Base-by-base conservation (phyloP, 2,329 filamentous ascomycete genomes). In the Diaporthe amygdali region DNA sequence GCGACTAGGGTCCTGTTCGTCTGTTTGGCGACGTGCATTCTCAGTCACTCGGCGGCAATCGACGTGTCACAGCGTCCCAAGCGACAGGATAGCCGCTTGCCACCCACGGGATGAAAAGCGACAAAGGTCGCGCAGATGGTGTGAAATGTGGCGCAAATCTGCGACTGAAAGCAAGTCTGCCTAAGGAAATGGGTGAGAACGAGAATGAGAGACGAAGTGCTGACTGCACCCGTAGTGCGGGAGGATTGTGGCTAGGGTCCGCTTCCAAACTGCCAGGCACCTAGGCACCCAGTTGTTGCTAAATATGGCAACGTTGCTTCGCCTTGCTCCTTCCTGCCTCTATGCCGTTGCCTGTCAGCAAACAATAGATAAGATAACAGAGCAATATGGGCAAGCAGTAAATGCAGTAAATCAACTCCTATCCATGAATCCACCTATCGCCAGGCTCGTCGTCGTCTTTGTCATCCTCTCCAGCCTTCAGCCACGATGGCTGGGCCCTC, bases 221-320 rank as follows among this genome's bases (percentile, higher is more conserved):
- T 47, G 17, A 46, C 39, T 25, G 32, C 30, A 20, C 15, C 56
- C 27, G 10, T 41, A 46, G 27, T 32, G 20, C 56, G 39, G 56
- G 56, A 47, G 41, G 41, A 63, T 63, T 25, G 39, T 67, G 64
- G 64, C 64, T 67, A 67, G 64, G 27, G 64, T 20, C 27, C 30
- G 49, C 25, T 51, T 10, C 39, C 17, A 55, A 12, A 17, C 32
- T 9, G 27, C 20, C 25, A 49, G n/a, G 22, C 44, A 17, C 15
- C n/a, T 49, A 54, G 49, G 37, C 30, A 68, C 25, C 49, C 20
- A 54, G 32, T 15, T 44, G 41, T 34, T 68, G 66, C 66, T 56
- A 47, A 68, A 52, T 68, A 47, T 56, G 41, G 66, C 37, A 68
- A 37, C 51, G 41, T 55, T 44, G 66, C 66, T 56, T 47, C 52